Conservation (phyloP, 192 early-diverging fungal genomes). For the Coemansia sp. region DNA sequence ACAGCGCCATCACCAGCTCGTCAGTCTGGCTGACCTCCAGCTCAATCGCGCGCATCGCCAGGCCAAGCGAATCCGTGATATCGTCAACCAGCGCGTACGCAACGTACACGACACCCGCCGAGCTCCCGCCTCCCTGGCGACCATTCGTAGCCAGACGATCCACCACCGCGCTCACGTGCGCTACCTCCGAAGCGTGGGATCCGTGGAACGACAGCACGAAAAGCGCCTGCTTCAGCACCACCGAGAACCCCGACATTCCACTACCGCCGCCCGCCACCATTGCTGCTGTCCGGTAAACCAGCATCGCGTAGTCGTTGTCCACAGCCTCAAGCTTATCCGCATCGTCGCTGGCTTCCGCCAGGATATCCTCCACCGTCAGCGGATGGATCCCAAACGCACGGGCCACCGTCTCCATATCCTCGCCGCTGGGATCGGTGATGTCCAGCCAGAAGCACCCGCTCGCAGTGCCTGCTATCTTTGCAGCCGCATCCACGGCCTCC, state of each 20-base stretch:
- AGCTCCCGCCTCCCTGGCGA: not conserved
- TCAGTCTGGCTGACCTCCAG: conserved; percentile 77
- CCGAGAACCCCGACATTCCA: not conserved
- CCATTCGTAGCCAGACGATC: not conserved
- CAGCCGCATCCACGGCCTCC: not conserved
- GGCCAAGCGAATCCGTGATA: conserved; percentile 73
- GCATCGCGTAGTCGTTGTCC: conserved; percentile 5
- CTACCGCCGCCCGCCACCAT: not conserved
- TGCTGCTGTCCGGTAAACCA: conserved; percentile 18
- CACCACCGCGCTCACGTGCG: conserved; percentile 1
- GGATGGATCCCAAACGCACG: conserved; percentile 81
- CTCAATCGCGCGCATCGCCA: conserved; percentile 65
- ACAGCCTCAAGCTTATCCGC: conserved; percentile 20
- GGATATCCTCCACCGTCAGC: conserved; percentile 88
- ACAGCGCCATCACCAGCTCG: conserved; percentile 69
- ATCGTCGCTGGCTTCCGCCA: conserved; percentile 53
- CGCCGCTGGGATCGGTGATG: conserved; percentile 59
- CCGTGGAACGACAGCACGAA: conserved; percentile 17
- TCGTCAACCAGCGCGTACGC: conserved; percentile 76
- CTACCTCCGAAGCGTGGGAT: not conserved
- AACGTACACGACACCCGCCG: conserved; percentile 42
- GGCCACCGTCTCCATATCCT: conserved; percentile 60
- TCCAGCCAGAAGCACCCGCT: conserved; percentile 62
- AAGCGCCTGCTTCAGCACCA: conserved; percentile 6
- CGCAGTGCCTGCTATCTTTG: not conserved